A percentile compares a stretch with the other conserved stretches of the same genome.
These are phyloP conservation scores for Haematococcus sp. DNA, from an alignment of 139 green algal genomes.

Conservation along the genomic window DNA sequence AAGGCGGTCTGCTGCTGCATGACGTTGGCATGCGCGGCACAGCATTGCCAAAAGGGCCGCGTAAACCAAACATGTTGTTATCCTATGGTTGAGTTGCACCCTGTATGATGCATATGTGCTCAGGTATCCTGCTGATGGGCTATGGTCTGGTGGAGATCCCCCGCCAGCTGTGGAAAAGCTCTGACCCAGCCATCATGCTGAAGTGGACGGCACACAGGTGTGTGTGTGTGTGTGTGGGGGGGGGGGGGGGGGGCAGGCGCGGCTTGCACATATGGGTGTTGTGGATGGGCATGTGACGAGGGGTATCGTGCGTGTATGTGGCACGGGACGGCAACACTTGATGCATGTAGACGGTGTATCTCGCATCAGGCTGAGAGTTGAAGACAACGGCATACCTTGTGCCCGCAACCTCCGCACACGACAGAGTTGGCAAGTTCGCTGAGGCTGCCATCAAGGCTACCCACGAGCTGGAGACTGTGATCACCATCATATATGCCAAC, in stretches of 20 bases:
- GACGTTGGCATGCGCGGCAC: no score
- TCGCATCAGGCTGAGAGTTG: no score
- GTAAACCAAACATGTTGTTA: no score
- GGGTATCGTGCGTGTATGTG: not conserved
- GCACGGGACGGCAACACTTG: no score
- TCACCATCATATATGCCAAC: constrained; percentile 61
- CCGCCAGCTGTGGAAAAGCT: constrained; percentile 67
- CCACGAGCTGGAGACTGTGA: constrained; percentile 62
- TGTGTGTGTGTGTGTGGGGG: no score
- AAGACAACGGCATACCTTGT: no score
- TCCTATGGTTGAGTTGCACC: no score
- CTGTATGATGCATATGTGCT: not conserved
- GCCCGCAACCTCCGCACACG: not conserved
- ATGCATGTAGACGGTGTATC: no score
- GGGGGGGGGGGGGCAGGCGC: no score
- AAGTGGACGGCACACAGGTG: constrained; percentile 47
- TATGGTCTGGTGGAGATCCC: constrained; percentile 88
- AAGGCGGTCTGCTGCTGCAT: no score
- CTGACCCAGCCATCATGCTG: constrained; percentile 42
- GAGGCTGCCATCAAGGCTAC: constrained; percentile 48
- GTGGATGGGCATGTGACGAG: not conserved
- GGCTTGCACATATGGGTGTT: not conserved
- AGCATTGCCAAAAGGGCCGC: no score
- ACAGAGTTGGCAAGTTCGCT: constrained; percentile 10
- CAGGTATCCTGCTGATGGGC: constrained; percentile 71